Base-by-base conservation (phyloP, 768 basidiomycete species). In the Tricholoma sp. region DNA sequence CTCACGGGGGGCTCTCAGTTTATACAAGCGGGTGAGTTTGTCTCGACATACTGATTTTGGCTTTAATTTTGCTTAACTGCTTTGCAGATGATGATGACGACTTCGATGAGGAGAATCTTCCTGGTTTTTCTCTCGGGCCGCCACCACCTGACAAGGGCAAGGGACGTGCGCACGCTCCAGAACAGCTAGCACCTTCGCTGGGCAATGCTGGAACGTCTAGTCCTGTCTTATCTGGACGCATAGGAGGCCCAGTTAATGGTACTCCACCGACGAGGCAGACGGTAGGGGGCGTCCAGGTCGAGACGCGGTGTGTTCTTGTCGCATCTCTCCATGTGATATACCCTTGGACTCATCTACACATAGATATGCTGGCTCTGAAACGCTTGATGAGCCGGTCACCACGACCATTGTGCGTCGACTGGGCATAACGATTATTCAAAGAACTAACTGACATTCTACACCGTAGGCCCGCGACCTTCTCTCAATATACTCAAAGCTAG, bases 401-500 rank as follows among this genome's bases (percentile, higher is more conserved):
- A 80, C 81, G 31, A 98, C 95, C 0, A 94, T 98, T 58, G 95
- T 94, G 63, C 56, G 89, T 63, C 19, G 34, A 12, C 29, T 14
- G 55, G 16, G 10, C 3, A 22, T 29, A 31, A 18, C 16, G 19
- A 12, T 32, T 18, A 18, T 49, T 58, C 35, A 41, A 21, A 56
- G 5, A 31, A 45, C 39, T 37, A n/a, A 57, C 37, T 60, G 31
- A 57, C 55, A 34, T 27, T 21, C 19, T 59, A 45, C 35, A 56
- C 24, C 31, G 7, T 63, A 98, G 95, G 84, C 84, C 65, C 86
- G 95, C 45, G 95, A 98, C 69, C 74, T 97, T 21, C 66, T 86
- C 14, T 97, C 95, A 0, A 94, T 98, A 60, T 95, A 95, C 67
- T 79, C 86, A 24, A 98, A 98, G 72, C 79, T 98, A 2, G 78